Conservation (phyloP, 495 filamentous ascomycete genomes). For the Xylaria grammica region DNA sequence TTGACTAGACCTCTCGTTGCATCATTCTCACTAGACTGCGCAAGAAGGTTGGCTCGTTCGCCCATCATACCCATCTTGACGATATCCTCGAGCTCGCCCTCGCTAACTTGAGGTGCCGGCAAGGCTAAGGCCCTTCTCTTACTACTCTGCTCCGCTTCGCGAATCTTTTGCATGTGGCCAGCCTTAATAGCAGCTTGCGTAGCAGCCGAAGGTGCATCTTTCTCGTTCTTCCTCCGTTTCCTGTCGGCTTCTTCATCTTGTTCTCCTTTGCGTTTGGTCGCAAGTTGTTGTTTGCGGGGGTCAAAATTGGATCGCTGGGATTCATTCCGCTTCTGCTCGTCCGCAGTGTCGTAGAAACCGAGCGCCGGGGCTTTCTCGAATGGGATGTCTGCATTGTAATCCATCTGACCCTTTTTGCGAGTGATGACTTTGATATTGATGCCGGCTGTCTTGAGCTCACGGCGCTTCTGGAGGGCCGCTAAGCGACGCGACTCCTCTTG, state of each 20-base stretch:
- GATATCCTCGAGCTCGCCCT: constrained; percentile 93
- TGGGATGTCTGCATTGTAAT: constrained; percentile 98
- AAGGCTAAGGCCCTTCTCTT: constrained; percentile 81
- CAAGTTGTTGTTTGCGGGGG: constrained; percentile 90
- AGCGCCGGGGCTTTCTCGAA: constrained; percentile 91
- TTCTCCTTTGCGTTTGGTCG: constrained; percentile 94
- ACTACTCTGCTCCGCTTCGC: constrained; percentile 95
- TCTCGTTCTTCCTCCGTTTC: constrained; percentile 87
- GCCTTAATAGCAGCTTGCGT: constrained; percentile 91
- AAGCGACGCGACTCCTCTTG: constrained; percentile 91
- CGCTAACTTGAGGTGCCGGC: constrained; percentile 88
- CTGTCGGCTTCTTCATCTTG: constrained; percentile 80
- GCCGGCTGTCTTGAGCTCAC: constrained; percentile 94
- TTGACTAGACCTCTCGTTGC: constrained; percentile 84
- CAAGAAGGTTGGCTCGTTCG: constrained; percentile 79
- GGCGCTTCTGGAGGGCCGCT: constrained; percentile 89
- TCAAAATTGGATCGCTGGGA: constrained; percentile 87
- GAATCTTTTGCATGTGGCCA: constrained; percentile 92
- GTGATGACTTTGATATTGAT: constrained; percentile 98
- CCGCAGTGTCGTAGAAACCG: constrained; percentile 91
- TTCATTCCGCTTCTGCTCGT: constrained; percentile 83
- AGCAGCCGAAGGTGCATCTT: constrained; percentile 73
- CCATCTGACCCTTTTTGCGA: constrained; percentile 94
- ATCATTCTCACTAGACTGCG: constrained; percentile 79
- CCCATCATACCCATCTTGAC: constrained; percentile 98